Base-by-base conservation (phyloP, 2,329 filamentous ascomycete species). In the Pyrenophora seminiperda region DNA sequence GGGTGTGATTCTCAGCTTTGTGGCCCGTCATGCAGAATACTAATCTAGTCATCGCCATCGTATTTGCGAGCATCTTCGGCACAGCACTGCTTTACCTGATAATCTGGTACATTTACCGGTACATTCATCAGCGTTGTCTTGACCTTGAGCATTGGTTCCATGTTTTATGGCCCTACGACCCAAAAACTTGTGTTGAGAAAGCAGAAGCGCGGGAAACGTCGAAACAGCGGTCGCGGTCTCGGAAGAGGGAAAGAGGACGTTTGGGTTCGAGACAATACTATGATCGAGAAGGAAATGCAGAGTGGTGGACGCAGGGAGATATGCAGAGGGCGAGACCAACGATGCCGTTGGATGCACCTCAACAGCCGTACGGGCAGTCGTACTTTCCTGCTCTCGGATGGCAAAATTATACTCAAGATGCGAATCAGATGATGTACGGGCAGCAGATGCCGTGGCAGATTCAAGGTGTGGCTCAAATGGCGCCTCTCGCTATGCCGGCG, bases 21-120 rank as follows among this genome's bases (percentile, higher is more conserved):
- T 27, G 3, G 14, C 7, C 15, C 14, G 30, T 11, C 10, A 62
- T 63, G 65, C 38, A 37, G 1, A 57, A 41, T 7, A 52, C 56
- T 0, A 58, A 50, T 5, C 46, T 64, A 6, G 58, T 62, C 20
- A 37, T 58, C 15, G 59, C 65, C 7, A 46, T 67, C 1, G 39
- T 58, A 2, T 54, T 63, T 20, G 58, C 63, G 7, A 53, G 47
- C 4, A 19, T 65, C 15, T 66, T 66, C 40, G 65, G 66, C 11
- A 34, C 58, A 0, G 43, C 45, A 3, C 22, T 67, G 5, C 45
- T 68, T 1, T 66, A 55, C 41, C 42, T 61, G 4, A 45, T 36
- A 2, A 27, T 67, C 1, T 66, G 60, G 50, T 59, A 47, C 18
- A 18, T 61, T 0, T 53, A 60, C 6, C 42, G 49, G 18, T 67